Percentiles rank a stretch among this genome's conserved stretches.
Conservation (phyloP, 192 early-diverging fungal genomes). For the Rhizophagus prolifer region DNA sequence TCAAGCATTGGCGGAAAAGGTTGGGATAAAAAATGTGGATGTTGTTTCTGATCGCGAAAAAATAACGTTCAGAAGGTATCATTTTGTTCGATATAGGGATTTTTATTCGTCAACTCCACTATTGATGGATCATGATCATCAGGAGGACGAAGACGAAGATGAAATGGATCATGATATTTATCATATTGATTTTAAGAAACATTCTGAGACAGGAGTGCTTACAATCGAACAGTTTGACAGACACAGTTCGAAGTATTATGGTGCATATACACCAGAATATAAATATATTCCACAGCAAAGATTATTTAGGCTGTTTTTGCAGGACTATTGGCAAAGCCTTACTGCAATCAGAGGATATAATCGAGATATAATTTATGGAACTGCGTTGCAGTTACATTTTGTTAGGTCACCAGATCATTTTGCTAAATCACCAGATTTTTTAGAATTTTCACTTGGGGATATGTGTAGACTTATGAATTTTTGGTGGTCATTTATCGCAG, state of each 20-base stretch:
- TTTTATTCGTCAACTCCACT: neutral
- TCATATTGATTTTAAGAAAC: conserved; percentile 31
- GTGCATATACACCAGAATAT: conserved; percentile 20
- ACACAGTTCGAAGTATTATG: conserved; percentile 17
- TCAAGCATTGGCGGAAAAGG: conserved; percentile 11
- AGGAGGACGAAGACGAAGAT: neutral
- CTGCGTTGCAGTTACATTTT: conserved; percentile 21
- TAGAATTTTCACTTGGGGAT: neutral
- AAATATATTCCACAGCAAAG: conserved; percentile 16
- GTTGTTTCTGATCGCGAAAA: conserved; percentile 22
- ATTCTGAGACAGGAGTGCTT: conserved; percentile 22
- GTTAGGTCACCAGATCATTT: conserved; percentile 1
- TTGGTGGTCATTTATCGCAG: conserved; percentile 25
- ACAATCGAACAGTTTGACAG: conserved; percentile 19
- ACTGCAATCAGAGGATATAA: conserved; percentile 13
- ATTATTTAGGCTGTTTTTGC: conserved; percentile 21
- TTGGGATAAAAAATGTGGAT: conserved; percentile 22
- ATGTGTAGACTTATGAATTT: conserved; percentile 16
- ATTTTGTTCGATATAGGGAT: conserved; percentile 18
- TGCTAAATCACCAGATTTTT: neutral
- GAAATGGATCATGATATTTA: conserved; percentile 6
- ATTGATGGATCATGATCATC: conserved; percentile 4
- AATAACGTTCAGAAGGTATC: conserved; percentile 17
- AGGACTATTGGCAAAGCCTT: conserved; percentile 21
- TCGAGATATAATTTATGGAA: conserved; percentile 23